Base-by-base conservation (phyloP, 116 monocot species). In the Cymodocea nodosa region DNA sequence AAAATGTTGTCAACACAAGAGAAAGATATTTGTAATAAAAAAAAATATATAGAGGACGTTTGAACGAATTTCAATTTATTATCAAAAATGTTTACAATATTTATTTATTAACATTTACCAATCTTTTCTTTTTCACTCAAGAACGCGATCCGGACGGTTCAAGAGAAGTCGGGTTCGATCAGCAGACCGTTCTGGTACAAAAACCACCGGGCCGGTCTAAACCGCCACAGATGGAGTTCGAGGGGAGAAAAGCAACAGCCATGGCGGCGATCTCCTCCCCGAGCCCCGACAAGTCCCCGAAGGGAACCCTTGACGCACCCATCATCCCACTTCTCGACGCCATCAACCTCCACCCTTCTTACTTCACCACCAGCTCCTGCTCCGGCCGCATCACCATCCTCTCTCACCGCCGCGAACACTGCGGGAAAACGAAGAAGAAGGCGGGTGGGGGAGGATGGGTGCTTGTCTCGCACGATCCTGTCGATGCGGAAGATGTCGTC, bases 361-460 rank as follows among this genome's bases (percentile, higher is more conserved):
- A 75, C 83, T 90, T 95, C 85, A 95, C 95, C 75, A 95, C 95
- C 67, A 84, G 84, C 79, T 95, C 95, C 60, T 95, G 90, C 79
- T 95, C 95, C 79, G 95, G 95, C 24, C 90, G 95, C 57, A 81
- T 95, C 73, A 87, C 95, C 75, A 81, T 95, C 77, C 84, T 95
- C 73, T 66, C 73, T 54, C 88, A 83, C 60, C 73, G 75, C 15
- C 63, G 5, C 37, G 35, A 37, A 18, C 56, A 8, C 10, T 5
- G 15, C 18, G 44, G 20, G 37, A 40, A 34, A 36, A 62, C 35
- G 52, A 66, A 66, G 66, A 66, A 66, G 66, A 66, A 66, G 66
- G 66, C 66, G 7, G 66, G 66, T 34, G 66, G 66, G 2, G 66
- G 53, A 17, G 35, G 35, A n/a, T 74, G 77, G 81, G 6, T 73